phyloP scores from a whole-genome alignment of 768 basidiomycete species.

The Rhizopogon roseolus region DNA sequence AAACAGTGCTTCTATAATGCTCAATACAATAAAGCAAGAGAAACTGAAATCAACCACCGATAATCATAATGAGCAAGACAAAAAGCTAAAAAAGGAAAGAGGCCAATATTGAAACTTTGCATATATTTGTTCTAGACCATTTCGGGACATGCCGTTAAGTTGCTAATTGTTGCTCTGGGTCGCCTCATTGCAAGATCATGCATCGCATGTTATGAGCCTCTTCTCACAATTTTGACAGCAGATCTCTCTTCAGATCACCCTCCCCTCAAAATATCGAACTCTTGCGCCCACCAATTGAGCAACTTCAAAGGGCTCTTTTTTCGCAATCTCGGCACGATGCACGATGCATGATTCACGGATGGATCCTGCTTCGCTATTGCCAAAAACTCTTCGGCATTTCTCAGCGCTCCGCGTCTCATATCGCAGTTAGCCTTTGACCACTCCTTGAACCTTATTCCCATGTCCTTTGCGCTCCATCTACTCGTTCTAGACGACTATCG shows the following conservation, averaged over 20 bases:
- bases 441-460: slow-evolving; percentile 18
- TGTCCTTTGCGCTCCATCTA: neutral
- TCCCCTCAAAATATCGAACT: slow-evolving; percentile 3
- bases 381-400: slow-evolving; percentile 7
- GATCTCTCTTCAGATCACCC: slow-evolving; percentile 14
- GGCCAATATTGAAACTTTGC: slow-evolving; percentile 4
- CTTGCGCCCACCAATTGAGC: slow-evolving; percentile 24
- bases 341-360: neutral
- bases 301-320: slow-evolving; percentile 21
- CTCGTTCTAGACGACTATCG: neutral
- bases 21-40: slow-evolving; percentile 29
- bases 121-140: slow-evolving; percentile 8
- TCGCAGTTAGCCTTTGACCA: slow-evolving; percentile 16
- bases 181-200: slow-evolving; percentile 9
- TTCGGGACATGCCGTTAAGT: slow-evolving; percentile 21
- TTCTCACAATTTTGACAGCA: slow-evolving; percentile 16
- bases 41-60: slow-evolving; percentile 21
- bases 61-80: slow-evolving; percentile 16
- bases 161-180: slow-evolving; percentile 22
- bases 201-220: too few relatives aligned
- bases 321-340: slow-evolving; percentile 15
- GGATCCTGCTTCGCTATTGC: slow-evolving; percentile 11
- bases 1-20: slow-evolving; percentile 20
- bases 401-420: slow-evolving; percentile 5
- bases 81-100: slow-evolving; percentile 31